These are phyloP conservation scores for Passalora sequoiae DNA, from an alignment of 2,329 filamentous ascomycete genomes.

Conservation along the genomic window DNA sequence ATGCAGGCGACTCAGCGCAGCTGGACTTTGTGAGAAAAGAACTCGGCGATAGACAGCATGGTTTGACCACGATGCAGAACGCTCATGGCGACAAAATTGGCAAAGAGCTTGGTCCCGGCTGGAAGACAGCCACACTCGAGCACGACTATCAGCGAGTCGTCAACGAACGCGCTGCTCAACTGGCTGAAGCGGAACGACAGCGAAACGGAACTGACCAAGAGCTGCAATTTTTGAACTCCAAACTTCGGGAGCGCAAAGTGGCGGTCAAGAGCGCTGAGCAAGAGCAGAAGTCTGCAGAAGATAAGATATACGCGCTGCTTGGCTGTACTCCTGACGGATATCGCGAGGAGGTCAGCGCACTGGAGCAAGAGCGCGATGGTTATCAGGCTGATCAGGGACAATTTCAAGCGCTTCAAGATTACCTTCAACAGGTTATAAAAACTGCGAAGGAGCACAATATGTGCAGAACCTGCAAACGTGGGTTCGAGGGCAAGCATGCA, in stretches of 20 bases:
- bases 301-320: constrained; percentile 44
- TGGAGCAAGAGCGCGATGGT: constrained; percentile 43
- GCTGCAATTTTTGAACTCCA: constrained; percentile 70
- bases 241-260: constrained; percentile 61
- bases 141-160: constrained; percentile 61
- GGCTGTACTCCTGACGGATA: constrained; percentile 51
- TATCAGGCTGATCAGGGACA: constrained; percentile 53
- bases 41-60: constrained; percentile 64
- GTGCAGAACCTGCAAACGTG: constrained; percentile 70
- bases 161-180: constrained; percentile 51
- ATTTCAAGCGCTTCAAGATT: constrained; percentile 20
- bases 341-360: constrained; percentile 48
- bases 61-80: constrained; percentile 68
- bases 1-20: constrained; percentile 76
- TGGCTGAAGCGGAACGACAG: constrained; percentile 62
- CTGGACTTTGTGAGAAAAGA: constrained; percentile 81
- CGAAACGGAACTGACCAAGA: constrained; percentile 68
- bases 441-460: constrained; percentile 61
- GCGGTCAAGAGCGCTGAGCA: constrained; percentile 59
- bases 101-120: constrained; percentile 58
- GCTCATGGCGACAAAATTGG: constrained; percentile 70
- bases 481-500: constrained; percentile 51
- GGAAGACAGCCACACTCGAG: constrained; percentile 67
- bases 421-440: constrained; percentile 26
- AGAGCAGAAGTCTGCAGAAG: constrained; percentile 51